phyloP scores from a whole-genome alignment of 768 basidiomycete species.

The Boletus bicolor region DNA sequence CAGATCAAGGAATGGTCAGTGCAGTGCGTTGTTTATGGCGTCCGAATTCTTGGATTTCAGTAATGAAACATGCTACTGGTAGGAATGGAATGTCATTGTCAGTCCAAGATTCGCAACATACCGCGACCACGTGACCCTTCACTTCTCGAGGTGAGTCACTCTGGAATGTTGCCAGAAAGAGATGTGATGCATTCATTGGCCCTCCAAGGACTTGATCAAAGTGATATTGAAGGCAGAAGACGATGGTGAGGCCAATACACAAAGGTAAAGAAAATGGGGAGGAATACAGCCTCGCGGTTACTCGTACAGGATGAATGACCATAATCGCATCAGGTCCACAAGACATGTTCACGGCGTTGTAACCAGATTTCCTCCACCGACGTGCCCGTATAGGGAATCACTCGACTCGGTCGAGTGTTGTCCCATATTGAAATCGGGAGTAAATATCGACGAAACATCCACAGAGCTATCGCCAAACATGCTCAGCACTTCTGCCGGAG shows the following conservation, averaged over 20 bases:
- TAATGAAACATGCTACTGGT: not conserved
- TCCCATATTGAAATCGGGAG: constrained; percentile 30
- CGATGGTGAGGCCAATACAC: constrained; percentile 8
- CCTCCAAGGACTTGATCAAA: not conserved
- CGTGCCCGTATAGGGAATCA: constrained; percentile 29
- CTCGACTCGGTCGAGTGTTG: constrained; percentile 23
- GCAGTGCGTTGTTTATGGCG: not conserved
- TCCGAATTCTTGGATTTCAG: not conserved
- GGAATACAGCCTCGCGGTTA: constrained; percentile 7
- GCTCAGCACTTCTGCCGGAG: constrained; percentile 56
- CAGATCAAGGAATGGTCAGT: not conserved
- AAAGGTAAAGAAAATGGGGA: not conserved
- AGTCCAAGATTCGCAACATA: not conserved
- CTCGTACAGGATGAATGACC: constrained; percentile 16
- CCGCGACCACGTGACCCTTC: constrained; percentile 8
- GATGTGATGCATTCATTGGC: not conserved
- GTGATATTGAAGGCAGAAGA: not conserved
- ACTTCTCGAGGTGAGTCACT: no score
- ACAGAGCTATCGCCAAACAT: constrained; percentile 49
- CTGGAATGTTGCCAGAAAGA: no score
- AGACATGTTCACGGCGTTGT: constrained; percentile 23
- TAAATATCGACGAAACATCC: constrained; percentile 34
- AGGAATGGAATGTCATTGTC: not conserved
- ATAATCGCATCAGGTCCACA: not conserved
- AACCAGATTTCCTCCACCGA: constrained; percentile 22